Evolutionary conservation across 495 filamentous ascomycete genomes (phyloP), one percentile per base, ranked within the genome.

Genomic region (Neurospora sp.): DNA sequence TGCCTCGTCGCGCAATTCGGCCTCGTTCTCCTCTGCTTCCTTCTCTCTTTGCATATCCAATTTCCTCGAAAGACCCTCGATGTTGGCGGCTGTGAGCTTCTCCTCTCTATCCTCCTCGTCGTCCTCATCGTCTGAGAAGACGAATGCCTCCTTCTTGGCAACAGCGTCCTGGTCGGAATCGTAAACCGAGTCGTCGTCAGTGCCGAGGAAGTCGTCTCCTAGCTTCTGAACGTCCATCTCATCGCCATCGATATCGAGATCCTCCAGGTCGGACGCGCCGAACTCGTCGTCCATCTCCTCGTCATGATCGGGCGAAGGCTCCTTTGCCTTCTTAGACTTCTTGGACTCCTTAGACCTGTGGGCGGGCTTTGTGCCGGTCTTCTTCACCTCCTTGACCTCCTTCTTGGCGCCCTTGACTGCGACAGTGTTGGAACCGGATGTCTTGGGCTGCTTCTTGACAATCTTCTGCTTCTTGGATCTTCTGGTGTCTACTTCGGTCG

Each of bases 51-150:
- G 84, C 74, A 87, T 81, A 77, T 98, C 94, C 73, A 98, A 79
- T 74, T 92, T 93, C 72, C 87, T 86, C 44, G 96, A 94, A 68
- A 99, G 83, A 45, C 96, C 96, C 76, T 90, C 95, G 71, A 99
- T 99, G 71, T 99, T 99, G 65, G 96, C 96, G 0, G 96, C 96
- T 4, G 94, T 99, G 71, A 99, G 85, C 78, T 89, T 91, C 83
- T 98, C 94, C 80, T 97, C 94, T 3, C 90, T 91, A 76, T 97
- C 94, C 1, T 90, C 92, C 45, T 93, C 89, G 74, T 94, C 93
- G 73, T 95, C 93, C 79, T 97, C 94, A 77, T 99, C 96, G 71
- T 98, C 95, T 0, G 96, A 98, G 84, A 97, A 99, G 83, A 96
- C 91, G 44, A 90, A 87, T 78, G 82, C 82, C 70, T 80, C 77